phyloP scores from a whole-genome alignment of 768 basidiomycete genomes.

The Leccinum longicurvipes region DNA sequence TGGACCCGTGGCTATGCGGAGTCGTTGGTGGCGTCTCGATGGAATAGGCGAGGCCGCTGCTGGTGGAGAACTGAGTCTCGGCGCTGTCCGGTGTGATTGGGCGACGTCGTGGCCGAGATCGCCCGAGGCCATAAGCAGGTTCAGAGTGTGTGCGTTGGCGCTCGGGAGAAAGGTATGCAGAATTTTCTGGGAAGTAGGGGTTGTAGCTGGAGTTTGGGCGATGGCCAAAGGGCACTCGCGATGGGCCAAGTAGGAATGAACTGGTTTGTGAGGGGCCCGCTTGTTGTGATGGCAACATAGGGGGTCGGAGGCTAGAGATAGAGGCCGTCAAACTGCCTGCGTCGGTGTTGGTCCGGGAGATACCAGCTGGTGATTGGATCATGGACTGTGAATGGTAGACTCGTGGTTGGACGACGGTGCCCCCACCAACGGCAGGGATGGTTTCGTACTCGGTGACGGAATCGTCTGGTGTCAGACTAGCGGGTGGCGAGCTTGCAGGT shows the following conservation, averaged over 20 bases:
- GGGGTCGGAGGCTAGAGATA: neutral
- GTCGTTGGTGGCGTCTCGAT: conserved; percentile 45
- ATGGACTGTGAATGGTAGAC: conserved; percentile 83
- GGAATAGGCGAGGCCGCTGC: conserved; percentile 42
- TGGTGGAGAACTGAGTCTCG: conserved; percentile 48
- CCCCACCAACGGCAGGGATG: conserved; percentile 89
- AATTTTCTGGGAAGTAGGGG: conserved; percentile 8
- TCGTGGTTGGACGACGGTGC: conserved; percentile 79
- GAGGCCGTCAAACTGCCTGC: conserved; percentile 49
- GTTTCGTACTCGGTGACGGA: conserved; percentile 72
- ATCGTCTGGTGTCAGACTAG: conserved; percentile 43
- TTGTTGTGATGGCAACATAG: conserved; percentile 6
- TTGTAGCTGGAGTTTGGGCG: conserved; percentile 25
- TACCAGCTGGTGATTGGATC: conserved; percentile 46
- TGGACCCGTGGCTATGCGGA: conserved; percentile 19
- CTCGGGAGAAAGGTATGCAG: neutral
- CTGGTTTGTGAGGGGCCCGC: conserved; percentile 31
- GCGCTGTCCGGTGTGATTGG: conserved; percentile 49
- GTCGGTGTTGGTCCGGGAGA: conserved; percentile 32
- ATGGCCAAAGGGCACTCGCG: conserved; percentile 12
- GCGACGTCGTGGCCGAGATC: conserved; percentile 28
- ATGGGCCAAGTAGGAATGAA: conserved; percentile 5
- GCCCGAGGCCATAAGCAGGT: conserved; percentile 17
- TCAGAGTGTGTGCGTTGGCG: conserved; percentile 15
- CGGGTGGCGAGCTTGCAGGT: conserved; percentile 43